phyloP scores from a whole-genome alignment of 306 rosid genomes.

The Pyrus bretschneideri region DNA sequence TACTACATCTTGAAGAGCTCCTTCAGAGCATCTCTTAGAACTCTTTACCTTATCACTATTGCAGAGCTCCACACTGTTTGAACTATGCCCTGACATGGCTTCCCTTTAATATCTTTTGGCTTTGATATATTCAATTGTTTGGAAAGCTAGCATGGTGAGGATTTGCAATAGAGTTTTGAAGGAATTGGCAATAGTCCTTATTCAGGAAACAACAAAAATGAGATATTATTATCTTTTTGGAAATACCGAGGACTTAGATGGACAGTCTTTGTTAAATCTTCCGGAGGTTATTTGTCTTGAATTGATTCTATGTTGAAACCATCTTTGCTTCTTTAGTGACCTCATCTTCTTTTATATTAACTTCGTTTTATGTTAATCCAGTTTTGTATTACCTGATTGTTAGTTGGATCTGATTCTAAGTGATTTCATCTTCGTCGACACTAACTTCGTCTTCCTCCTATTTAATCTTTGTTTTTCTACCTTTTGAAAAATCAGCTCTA shows the following conservation, averaged over 20 bases:
- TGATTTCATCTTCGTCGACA: no score
- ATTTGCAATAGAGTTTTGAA: not conserved
- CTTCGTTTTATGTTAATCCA: not conserved
- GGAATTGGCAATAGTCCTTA: not conserved
- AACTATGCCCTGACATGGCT: not conserved
- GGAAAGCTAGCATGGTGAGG: not conserved
- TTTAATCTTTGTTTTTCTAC: no score
- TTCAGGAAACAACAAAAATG: not conserved
- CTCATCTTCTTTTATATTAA: not conserved
- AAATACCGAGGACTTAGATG: not conserved
- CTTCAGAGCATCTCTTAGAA: not conserved
- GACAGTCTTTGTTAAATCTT: not conserved
- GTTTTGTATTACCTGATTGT: not conserved
- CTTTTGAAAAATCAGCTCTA: slow-evolving; percentile 44
- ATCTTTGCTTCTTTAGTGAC: not conserved
- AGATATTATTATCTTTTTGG: not conserved
- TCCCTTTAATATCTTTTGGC: not conserved
- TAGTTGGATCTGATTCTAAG: no score
- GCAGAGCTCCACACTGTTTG: not conserved
- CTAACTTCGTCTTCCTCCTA: no score
- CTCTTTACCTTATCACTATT: not conserved
- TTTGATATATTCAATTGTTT: not conserved
- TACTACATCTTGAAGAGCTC: not conserved
- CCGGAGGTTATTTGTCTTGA: not conserved
- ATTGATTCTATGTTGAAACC: not conserved